Base-by-base conservation (phyloP, 768 basidiomycete species). In the Sistotremastrum niveocremeum region DNA sequence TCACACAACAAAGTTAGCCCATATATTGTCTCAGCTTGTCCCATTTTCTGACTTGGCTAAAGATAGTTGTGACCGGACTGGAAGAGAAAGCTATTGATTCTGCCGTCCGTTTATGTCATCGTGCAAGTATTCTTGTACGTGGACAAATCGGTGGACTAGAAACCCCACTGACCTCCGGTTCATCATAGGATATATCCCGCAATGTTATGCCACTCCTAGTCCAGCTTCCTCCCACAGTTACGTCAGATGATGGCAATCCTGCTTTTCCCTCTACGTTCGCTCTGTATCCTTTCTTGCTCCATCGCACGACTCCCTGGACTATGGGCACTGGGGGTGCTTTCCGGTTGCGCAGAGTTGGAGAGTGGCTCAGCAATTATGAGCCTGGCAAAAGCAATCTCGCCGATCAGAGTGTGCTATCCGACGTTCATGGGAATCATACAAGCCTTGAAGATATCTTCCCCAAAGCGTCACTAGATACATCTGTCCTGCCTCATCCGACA, bases 281-380 rank as follows among this genome's bases (percentile, higher is more conserved):
- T n/a, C 51, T 83, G 36, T 87, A 77, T 58, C 84, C 84, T 0
- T 83, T 83, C 54, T 52, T 73, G 5, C 62, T 74, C 1, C 64
- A 72, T 7, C 71, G 66, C 10, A 56, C 70, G 7, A 57, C 73
- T 35, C 69, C 71, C 5, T 76, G 74, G 68, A 71, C 64, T 36
- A 62, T 68, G 52, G 62, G 61, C 20, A 50, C 65, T 7, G 62
- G 63, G 36, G 62, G 65, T 48, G 61, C 69, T 30, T 82, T 81
- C 55, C 70, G 84, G 42, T 56, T 81, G 40, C 72, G 82, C 41
- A 69, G 73, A 42, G 72, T 84, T 9, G 72, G 70, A 8, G 73
- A 81, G 53, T 83, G 76, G 76, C 66, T 80, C 35, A 62, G 64
- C 34, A 49, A 58, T 11, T 52, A 58, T 20, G 20, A 20, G 20